These are phyloP conservation scores for Ustilago hordei DNA, from an alignment of 1,284 basidiomycete genomes.

Conservation along the genomic window DNA sequence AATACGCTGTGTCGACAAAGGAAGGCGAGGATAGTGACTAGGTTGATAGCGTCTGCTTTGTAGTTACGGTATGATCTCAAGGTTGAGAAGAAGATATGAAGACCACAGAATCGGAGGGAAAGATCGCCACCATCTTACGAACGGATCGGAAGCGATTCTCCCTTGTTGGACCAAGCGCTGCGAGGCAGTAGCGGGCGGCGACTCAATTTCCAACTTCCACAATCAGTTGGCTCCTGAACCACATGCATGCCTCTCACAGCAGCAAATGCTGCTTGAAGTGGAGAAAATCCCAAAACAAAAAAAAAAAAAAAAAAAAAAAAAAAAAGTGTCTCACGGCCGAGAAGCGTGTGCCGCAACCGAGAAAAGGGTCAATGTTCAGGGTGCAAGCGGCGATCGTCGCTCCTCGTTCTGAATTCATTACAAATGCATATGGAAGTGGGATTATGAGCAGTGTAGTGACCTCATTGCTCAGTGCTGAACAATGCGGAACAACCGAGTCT, in stretches of 20 bases:
- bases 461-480: not conserved
- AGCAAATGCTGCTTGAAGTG: not conserved
- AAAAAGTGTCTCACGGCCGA: not conserved
- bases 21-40: not conserved
- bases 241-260: not conserved
- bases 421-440: not conserved
- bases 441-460: constrained; percentile 2
- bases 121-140: not conserved
- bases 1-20: not conserved
- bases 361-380: not conserved
- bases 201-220: not conserved
- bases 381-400: constrained; percentile 1
- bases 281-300: too few species aligned
- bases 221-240: not conserved
- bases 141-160: not conserved
- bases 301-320: too few species aligned
- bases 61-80: not conserved
- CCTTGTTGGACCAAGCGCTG: not conserved
- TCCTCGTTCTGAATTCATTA: not conserved
- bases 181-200: not conserved
- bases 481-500: constrained; percentile 3
- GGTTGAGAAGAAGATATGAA: not conserved
- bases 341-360: too few species aligned
- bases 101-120: not conserved
- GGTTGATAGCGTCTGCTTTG: not conserved